Base-by-base conservation (phyloP, 2,329 filamentous ascomycete species). In the Xylaria sp. region DNA sequence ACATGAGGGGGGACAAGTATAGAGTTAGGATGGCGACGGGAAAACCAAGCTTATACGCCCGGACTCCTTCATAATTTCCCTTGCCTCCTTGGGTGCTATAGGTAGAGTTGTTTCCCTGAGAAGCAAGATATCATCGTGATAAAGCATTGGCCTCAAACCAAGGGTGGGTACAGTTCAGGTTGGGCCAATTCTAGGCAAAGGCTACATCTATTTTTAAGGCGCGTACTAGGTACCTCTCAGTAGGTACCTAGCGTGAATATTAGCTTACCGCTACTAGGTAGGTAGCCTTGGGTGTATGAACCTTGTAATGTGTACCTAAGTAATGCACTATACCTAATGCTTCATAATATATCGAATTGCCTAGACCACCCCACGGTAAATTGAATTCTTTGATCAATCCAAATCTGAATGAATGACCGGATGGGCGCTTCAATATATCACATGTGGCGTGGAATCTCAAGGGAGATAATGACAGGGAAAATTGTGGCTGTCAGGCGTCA, bases 401-500 rank as follows among this genome's bases (percentile, higher is more conserved):
- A 1, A 33, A 10, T 51, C 11, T 3, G 23, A 26, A 51, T 20
- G 6, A 48, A 23, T 28, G 6, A 48, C n/a, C 20, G 4, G 28
- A n/a, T 6, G 13, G 23, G 49, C 15, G 23, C 20, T 26, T 26
- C 11, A n/a, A 20, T 31, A 31, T 54, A 54, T 54, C 26, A 26
- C 53, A 57, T 38, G n/a, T 57, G 53, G 33, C 31, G 53, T 23
- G n/a, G 51, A 20, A 31, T 54, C 17, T 20, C 31, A 31, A 23
- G 31, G 31, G 33, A 42, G 42, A 13, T 0, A 26, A 23, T n/a
- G 57, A 59, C 40, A 46, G 42, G 56, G 56, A 13, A 42, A 28
- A 44, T 59, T 40, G 58, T 33, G 42, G 17, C 59, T 11, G 17
- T 13, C 28, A 31, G 44, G 66, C 63, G 58, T 68, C 62, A 66